Evolutionary conservation across 2,329 filamentous ascomycete genomes (phyloP), one percentile per base, ranked within the genome.

Genomic region (Ophiocordyceps camponoti-saundersi): DNA sequence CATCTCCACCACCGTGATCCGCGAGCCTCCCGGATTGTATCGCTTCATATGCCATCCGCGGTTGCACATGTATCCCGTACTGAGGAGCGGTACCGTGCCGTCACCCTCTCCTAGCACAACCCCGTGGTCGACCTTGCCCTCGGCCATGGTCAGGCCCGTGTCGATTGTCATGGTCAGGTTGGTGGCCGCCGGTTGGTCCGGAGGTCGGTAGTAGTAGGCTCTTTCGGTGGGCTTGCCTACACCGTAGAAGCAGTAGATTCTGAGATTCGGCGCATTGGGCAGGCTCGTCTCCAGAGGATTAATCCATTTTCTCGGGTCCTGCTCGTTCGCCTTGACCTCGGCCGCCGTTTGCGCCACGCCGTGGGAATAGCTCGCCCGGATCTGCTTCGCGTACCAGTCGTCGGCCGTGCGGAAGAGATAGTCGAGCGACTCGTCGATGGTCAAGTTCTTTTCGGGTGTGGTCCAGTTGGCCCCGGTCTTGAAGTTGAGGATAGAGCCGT

Each of bases 231-330:
- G 82, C 61, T 96, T 98, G 3, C 90, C 90, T 4, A 95, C 79
- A 20, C 85, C 92, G 60, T 98, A 96, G 68, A 98, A 96, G 66
- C 92, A 96, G 65, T 89, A 96, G 13, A 98, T 86, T 61, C 95
- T 95, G 57, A 98, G 69, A 57, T 79, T 85, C 0, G 92, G 90
- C 1, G 92, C 90, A 20, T 87, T 71, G 0, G 92, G 92, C 0
- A 96, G 71, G 2, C 90, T 77, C 0, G 86, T 85, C 61, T 96
- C 90, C 1, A 96, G 76, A 0, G 92, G 92, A 58, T 98, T 98
- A 50, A 95, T 78, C 92, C 92, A 98, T 60, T 93, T 98, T 45
- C 68, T 71, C 2, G 77, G 78, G 52, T 85, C 74, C n/a, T 77
- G 64, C 56, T 89, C 82, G 59, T 92, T 92, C 46, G 74, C 78